Evolutionary conservation across 306 rosid genomes (phyloP).

Genomic region (Ormosia emarginata): DNA sequence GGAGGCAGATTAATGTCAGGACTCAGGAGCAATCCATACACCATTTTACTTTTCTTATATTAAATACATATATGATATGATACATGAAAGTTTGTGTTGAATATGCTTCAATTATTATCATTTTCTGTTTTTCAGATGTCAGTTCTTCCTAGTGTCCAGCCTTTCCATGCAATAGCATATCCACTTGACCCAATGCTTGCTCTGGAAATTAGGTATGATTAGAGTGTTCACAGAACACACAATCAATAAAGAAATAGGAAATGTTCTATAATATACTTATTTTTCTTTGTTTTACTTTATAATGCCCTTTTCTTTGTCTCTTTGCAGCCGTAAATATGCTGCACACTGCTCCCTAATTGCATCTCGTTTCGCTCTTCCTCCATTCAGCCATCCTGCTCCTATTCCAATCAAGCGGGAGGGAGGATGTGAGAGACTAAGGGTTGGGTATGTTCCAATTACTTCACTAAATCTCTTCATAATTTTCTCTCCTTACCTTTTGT

Average conservation of each 20-base stretch:
- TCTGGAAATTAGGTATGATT: slow-evolving; percentile 81
- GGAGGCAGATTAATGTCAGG: slow-evolving; percentile 87
- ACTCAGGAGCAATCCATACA: slow-evolving; percentile 29
- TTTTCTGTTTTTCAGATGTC: slow-evolving; percentile 64
- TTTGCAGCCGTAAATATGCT: slow-evolving; percentile 79
- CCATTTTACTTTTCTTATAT: not conserved
- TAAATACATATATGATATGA: not conserved
- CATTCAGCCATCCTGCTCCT: slow-evolving; percentile 73
- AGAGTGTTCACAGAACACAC: not conserved
- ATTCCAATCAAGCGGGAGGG: slow-evolving; percentile 64
- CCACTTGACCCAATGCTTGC: slow-evolving; percentile 93
- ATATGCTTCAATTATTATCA: not conserved
- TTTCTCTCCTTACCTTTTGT: not conserved
- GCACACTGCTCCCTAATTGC: slow-evolving; percentile 90
- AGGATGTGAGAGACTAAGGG: slow-evolving; percentile 65
- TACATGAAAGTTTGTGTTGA: not conserved
- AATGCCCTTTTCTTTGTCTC: slow-evolving; percentile 13
- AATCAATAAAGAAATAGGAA: not conserved
- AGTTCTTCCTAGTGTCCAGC: slow-evolving; percentile 98
- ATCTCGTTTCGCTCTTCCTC: slow-evolving; percentile 77
- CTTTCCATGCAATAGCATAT: slow-evolving; percentile 98
- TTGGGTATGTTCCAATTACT: slow-evolving; percentile 64
- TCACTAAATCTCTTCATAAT: not conserved
- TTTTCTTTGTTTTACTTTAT: not conserved
- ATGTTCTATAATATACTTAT: not conserved